Conservation (phyloP, 75 land plant genomes). For the Isoetes taiwanensis region DNA sequence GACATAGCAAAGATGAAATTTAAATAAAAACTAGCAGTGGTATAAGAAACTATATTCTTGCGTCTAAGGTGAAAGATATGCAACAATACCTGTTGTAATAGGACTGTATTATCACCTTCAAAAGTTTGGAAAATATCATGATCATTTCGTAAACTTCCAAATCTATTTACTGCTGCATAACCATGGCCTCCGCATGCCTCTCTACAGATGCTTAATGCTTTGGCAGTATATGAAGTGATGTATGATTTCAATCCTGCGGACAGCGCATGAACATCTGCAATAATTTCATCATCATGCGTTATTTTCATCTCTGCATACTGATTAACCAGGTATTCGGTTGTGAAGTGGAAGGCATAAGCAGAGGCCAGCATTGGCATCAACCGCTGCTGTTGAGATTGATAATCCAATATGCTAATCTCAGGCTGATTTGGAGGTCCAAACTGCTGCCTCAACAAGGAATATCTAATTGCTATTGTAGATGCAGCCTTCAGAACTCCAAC, state of each 20-base stretch:
- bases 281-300: constrained; percentile 64
- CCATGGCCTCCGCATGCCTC: constrained; percentile 99
- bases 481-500: constrained; percentile 74
- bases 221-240: constrained; percentile 88
- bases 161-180: constrained; percentile 91
- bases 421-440: constrained; percentile 95
- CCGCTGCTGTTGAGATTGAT: constrained; percentile 91
- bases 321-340: constrained; percentile 49
- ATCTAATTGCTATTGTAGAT: constrained; percentile 67
- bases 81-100: constrained; percentile 71
- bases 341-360: constrained; percentile 90
- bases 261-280: constrained; percentile 85
- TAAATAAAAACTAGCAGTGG: too few relatives aligned
- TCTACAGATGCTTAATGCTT: constrained; percentile 65
- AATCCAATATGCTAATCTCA: constrained; percentile 81
- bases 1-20: too few relatives aligned
- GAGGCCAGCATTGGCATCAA: constrained; percentile 97
- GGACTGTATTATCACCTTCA: constrained; percentile 95
- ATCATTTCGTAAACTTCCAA: constrained; percentile 80
- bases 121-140: constrained; percentile 98
- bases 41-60: neutral
- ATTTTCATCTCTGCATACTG: constrained; percentile 84
- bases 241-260: constrained; percentile 94
- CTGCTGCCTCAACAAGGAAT: constrained; percentile 83
- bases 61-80: neutral